A percentile compares a stretch with the other conserved stretches of the same genome.
Evolutionary conservation across 768 basidiomycete species (phyloP).

Genomic region (Leccinum truebloodii): DNA sequence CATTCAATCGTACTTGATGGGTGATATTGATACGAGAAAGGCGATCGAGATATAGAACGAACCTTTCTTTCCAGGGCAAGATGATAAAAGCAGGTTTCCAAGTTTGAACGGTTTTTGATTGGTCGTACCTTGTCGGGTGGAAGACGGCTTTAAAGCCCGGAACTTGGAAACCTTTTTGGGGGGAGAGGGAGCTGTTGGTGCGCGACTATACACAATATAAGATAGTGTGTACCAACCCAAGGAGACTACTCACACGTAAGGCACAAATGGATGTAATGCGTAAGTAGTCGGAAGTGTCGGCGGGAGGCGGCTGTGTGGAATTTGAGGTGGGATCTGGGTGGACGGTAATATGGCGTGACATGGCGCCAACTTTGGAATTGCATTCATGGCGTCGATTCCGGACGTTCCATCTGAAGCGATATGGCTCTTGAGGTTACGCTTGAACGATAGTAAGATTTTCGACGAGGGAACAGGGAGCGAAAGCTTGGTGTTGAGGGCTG

Average conservation of each 20-base stretch:
- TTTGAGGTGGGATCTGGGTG: slow-evolving; percentile 1
- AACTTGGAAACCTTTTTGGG: slow-evolving; percentile 17
- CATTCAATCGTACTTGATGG: slow-evolving; percentile 62
- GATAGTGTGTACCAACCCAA: not conserved
- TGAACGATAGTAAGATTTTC: slow-evolving; percentile 23
- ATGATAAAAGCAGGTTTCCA: slow-evolving; percentile 88
- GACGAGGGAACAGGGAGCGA: slow-evolving; percentile 23
- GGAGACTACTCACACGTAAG: slow-evolving; percentile 15
- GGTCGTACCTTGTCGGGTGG: slow-evolving; percentile 9
- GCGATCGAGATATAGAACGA: slow-evolving; percentile 5
- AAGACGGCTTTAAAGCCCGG: slow-evolving; percentile 11
- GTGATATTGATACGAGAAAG: not conserved
- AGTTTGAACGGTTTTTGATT: slow-evolving; percentile 38
- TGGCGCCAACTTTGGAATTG: slow-evolving; percentile 3
- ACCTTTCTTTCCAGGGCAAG: slow-evolving; percentile 96
- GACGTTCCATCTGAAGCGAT: not conserved
- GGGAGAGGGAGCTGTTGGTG: slow-evolving; percentile 19
- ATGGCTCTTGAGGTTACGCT: slow-evolving; percentile 17
- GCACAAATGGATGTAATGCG: slow-evolving; percentile 18
- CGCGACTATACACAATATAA: slow-evolving; percentile 16
- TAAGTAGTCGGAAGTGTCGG: slow-evolving; percentile 15
- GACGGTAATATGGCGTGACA: slow-evolving; percentile 1
- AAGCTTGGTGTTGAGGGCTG: slow-evolving; percentile 22
- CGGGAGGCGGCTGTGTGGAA: slow-evolving; percentile 4
- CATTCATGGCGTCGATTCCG: not conserved